These are phyloP conservation scores for Dendrobium chrysotoxum DNA, from an alignment of 106 monocot genomes.

Conservation along the genomic window DNA sequence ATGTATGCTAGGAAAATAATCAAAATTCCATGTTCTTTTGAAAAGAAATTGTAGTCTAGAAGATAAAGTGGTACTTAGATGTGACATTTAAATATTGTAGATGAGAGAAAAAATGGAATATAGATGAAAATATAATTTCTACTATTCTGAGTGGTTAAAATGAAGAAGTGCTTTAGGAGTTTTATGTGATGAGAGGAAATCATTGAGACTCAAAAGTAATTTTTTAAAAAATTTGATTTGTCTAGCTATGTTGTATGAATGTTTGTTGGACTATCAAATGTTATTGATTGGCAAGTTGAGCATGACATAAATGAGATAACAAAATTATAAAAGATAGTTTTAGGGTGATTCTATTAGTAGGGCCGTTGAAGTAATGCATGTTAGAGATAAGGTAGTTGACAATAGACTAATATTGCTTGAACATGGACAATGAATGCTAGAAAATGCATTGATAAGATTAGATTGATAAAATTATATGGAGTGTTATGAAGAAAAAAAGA, in stretches of 20 bases:
- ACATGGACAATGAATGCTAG: too few relatives aligned
- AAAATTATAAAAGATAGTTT: not conserved
- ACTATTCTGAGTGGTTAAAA: not conserved
- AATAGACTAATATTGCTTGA: not conserved
- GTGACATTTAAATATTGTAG: not conserved
- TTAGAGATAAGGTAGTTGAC: not conserved
- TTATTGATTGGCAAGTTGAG: not conserved
- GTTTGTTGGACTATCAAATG: not conserved
- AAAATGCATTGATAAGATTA: too few relatives aligned
- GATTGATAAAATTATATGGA: too few relatives aligned
- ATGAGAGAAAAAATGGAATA: not conserved
- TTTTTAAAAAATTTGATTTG: not conserved
- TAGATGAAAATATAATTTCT: not conserved
- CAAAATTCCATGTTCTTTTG: too few relatives aligned
- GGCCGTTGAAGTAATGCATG: not conserved
- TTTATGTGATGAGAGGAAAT: not conserved
- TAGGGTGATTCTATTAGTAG: not conserved
- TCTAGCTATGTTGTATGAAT: not conserved
- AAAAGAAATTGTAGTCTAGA: not conserved
- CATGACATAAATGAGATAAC: not conserved
- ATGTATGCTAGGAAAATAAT: too few relatives aligned
- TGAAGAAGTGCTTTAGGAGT: not conserved
- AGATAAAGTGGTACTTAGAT: not conserved
- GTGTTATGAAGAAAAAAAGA: too few relatives aligned
- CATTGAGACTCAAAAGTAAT: not conserved